Percentiles rank a stretch among this genome's conserved stretches.
Conservation (phyloP, 2,329 filamentous ascomycete species). For the Colletotrichum sp. region DNA sequence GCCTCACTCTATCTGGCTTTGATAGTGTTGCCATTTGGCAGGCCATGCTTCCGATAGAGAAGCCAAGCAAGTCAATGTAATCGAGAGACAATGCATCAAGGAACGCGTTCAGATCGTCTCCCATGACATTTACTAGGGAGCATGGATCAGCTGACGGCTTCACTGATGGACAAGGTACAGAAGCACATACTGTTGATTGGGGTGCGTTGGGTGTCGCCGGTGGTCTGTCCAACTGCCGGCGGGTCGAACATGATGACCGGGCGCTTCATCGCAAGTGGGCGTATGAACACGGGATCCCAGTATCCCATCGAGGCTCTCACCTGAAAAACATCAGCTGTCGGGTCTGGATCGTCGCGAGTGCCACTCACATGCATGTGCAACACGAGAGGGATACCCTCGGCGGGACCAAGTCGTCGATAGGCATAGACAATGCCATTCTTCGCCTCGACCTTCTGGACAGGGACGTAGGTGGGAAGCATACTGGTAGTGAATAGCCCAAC, state of each 20-base stretch:
- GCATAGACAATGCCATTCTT: conserved; percentile 5
- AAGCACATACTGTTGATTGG: neutral
- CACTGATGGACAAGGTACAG: neutral
- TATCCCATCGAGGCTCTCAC: conserved; percentile 9
- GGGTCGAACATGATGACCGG: conserved; percentile 16
- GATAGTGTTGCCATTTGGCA: conserved; percentile 2
- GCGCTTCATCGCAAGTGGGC: neutral
- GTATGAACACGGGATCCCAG: conserved; percentile 11
- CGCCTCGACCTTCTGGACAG: conserved; percentile 1
- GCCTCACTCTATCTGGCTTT: neutral
- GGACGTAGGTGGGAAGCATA: conserved; percentile 3
- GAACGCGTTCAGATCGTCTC: conserved; percentile 6
- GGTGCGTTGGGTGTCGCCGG: neutral
- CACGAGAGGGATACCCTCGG: conserved; percentile 2
- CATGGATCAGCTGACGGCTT: neutral
- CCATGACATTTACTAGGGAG: neutral
- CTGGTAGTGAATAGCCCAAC: neutral
- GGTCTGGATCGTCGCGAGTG: neutral
- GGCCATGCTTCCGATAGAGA: conserved; percentile 5
- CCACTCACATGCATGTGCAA: conserved; percentile 8
- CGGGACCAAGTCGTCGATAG: neutral
- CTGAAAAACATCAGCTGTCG: neutral
- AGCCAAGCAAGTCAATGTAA: conserved; percentile 2
- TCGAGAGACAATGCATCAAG: neutral
- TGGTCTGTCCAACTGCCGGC: neutral